Percentiles rank a stretch among this genome's conserved stretches.
Evolutionary conservation across 2,329 filamentous ascomycete genomes (phyloP).

Genomic region (Plenodomus tracheiphilus): DNA sequence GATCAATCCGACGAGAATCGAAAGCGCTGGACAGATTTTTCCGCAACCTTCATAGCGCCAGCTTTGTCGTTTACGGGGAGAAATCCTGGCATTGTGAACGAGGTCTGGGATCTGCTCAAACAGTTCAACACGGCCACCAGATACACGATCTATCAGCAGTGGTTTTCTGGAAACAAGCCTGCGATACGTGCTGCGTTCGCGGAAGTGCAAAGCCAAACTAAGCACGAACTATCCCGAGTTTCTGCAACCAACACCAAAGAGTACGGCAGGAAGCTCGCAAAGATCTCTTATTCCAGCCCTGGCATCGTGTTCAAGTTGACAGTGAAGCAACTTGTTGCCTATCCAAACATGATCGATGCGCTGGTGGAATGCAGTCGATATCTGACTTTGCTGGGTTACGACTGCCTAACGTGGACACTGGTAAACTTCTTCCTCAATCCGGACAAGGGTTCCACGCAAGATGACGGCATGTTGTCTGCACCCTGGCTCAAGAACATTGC

Average conservation of each 20-base stretch:
- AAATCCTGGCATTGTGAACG: constrained; percentile 82
- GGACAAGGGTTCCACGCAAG: constrained; percentile 62
- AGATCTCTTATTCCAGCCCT: constrained; percentile 88
- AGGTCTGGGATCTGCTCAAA: constrained; percentile 81
- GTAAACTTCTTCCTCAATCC: constrained; percentile 69
- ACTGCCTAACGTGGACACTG: constrained; percentile 90
- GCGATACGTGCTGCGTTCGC: constrained; percentile 80
- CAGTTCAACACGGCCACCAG: constrained; percentile 75
- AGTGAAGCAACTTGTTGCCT: constrained; percentile 87
- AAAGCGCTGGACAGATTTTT: constrained; percentile 80
- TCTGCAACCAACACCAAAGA: constrained; percentile 82
- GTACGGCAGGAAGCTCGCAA: constrained; percentile 87
- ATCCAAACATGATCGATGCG: constrained; percentile 91
- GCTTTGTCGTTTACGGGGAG: constrained; percentile 82
- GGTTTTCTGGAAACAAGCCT: constrained; percentile 64
- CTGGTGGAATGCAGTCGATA: constrained; percentile 94
- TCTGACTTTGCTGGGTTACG: constrained; percentile 89
- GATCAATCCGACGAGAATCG: constrained; percentile 73
- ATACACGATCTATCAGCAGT: constrained; percentile 91
- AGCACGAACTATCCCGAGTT: constrained; percentile 84
- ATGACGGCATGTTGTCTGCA: constrained; percentile 76
- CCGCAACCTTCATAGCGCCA: constrained; percentile 82
- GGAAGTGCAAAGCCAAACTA: constrained; percentile 75
- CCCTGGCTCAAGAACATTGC: constrained; percentile 90
- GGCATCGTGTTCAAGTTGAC: constrained; percentile 90